Evolutionary conservation across 2,329 filamentous ascomycete genomes (phyloP).

Genomic region (Sarocladium brachiariae): DNA sequence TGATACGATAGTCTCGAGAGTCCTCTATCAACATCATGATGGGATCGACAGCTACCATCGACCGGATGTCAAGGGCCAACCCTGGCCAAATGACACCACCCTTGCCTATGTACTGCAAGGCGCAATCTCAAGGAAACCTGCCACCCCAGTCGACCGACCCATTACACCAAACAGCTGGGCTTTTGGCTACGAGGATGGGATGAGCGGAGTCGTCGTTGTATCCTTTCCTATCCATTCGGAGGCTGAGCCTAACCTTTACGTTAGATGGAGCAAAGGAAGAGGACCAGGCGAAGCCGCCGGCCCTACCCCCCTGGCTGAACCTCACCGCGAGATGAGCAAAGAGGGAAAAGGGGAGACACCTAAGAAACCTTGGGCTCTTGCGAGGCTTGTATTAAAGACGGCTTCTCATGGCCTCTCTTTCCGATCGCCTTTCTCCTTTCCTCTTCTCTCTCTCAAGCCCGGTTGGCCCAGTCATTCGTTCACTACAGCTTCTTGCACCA

Average conservation of each 20-base stretch:
- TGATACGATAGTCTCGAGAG: neutral
- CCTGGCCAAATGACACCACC: neutral
- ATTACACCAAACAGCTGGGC: neutral
- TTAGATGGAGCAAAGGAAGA: neutral
- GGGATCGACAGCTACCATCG: neutral
- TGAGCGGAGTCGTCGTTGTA: too few species aligned
- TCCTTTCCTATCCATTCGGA: too few species aligned
- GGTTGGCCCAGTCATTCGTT: slow-evolving; percentile 6
- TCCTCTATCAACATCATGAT: neutral
- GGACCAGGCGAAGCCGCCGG: too few species aligned
- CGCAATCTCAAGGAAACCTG: slow-evolving; percentile 1
- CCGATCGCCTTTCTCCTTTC: slow-evolving; percentile 1
- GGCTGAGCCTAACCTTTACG: neutral
- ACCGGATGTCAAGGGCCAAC: neutral
- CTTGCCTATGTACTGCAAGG: neutral
- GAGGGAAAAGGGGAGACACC: neutral
- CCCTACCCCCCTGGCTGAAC: neutral
- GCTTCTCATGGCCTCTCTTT: neutral
- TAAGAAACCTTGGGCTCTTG: neutral
- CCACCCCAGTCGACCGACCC: neutral
- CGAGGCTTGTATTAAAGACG: neutral
- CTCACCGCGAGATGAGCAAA: neutral
- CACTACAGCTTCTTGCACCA: neutral
- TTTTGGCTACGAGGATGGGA: too few species aligned
- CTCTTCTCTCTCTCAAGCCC: neutral